Base-by-base conservation (phyloP, 1,284 basidiomycete species). In the Rhodofomes roseus region DNA sequence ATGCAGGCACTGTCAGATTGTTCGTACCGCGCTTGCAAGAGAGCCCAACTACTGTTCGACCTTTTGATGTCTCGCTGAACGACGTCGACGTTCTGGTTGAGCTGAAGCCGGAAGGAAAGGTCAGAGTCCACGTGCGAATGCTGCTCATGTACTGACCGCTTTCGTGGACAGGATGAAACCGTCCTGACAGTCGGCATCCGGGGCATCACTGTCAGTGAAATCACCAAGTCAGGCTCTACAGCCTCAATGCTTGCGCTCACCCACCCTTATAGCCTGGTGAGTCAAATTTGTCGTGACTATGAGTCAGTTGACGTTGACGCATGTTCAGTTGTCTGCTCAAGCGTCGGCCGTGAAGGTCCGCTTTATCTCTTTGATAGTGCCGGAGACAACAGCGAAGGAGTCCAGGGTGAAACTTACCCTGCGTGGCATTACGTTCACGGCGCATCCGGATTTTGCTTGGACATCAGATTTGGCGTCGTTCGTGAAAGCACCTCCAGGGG, bases 401-500 rank as follows among this genome's bases (percentile, higher is more conserved):
- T 93, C 91, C 1, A 80, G 81, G 60, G 72, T 98, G 59, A 85
- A 84, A 60, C 58, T 93, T 16, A 81, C 81, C 0, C 67, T 95
- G 6, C 81, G 79, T 59, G 86, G 86, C 22, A 83, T 93, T 62
- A 91, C 86, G 0, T 82, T 85, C 63, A 85, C 81, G 57, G 69
- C 89, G 5, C 80, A 81, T 27, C 81, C 89, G 9, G 86, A 95
- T 64, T 67, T 88, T 29, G 71, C 73, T 8, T 92, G 92, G 84
- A 72, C 86, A 4, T 66, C 77, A 4, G 90, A 95, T 63, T 65
- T 98, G 7, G 74, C 73, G 4, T 59, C 62, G 0, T 96, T 96
- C 68, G 77, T 81, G 31, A 94, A 94, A 71, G 85, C 95, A 23
- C 96, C 96, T 14, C 91, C 92, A 52, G 95, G 92, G 46, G 93